Conservation (phyloP, 1,139 yeast species). For the Candida buenavistaensis region DNA sequence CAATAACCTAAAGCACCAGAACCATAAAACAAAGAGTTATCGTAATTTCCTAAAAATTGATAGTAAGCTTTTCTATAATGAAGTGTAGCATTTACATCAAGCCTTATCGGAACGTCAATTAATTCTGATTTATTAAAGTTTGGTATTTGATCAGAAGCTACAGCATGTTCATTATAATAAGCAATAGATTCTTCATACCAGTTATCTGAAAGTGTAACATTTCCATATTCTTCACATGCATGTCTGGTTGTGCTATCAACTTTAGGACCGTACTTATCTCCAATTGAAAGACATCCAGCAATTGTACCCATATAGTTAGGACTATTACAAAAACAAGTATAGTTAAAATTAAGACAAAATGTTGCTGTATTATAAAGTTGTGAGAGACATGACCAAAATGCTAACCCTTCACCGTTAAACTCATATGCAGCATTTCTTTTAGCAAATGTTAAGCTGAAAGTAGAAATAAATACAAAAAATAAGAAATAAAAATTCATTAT, state of each 20-base stretch:
- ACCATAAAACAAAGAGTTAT: conserved; percentile 48
- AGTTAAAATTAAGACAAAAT: too few relatives aligned
- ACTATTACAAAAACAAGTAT: conserved; percentile 6
- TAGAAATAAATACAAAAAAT: too few relatives aligned
- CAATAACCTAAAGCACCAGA: conserved; percentile 49
- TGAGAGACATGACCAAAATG: too few relatives aligned
- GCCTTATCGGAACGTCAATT: conserved; percentile 23
- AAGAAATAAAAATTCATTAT: too few relatives aligned
- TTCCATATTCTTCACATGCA: neutral
- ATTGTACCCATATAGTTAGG: conserved; percentile 5
- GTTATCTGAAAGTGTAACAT: neutral
- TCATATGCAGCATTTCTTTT: too few relatives aligned
- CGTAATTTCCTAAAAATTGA: conserved; percentile 33
- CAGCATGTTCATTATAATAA: conserved; percentile 3
- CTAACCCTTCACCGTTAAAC: too few relatives aligned
- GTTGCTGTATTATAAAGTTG: too few relatives aligned
- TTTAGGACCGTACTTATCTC: neutral
- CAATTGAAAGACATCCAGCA: conserved; percentile 7
- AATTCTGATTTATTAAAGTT: conserved; percentile 22
- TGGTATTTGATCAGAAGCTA: too few relatives aligned
- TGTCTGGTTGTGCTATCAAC: neutral
- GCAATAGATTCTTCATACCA: conserved; percentile 5
- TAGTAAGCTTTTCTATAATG: conserved; percentile 23
- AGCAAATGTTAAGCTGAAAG: too few relatives aligned
- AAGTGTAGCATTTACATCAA: conserved; percentile 15